phyloP scores from a whole-genome alignment of 257 asterid species.

The Primulina huaijiensis region DNA sequence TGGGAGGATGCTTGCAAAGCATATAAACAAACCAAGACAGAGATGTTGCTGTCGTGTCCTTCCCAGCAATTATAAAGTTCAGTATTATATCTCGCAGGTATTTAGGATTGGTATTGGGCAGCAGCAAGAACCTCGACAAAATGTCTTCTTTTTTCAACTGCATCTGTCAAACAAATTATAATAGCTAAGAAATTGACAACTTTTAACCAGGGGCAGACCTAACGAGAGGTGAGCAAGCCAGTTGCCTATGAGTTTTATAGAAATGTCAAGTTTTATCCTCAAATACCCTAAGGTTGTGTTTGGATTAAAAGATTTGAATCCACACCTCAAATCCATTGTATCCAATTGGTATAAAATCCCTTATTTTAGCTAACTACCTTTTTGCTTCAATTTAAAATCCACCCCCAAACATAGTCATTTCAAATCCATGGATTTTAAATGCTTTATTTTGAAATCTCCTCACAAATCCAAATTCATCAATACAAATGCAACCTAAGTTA shows the following conservation, averaged over 20 bases:
- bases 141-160: constrained; percentile 54
- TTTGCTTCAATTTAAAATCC: no score
- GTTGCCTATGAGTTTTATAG: not conserved
- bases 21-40: constrained; percentile 53
- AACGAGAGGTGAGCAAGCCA: not conserved
- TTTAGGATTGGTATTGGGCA: constrained; percentile 34
- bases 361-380: no score
- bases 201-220: not conserved
- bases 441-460: no score
- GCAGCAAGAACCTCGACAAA: constrained; percentile 49
- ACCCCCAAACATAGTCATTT: no score
- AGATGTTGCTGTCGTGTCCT: constrained; percentile 51
- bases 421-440: no score
- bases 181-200: not conserved
- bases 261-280: not conserved
- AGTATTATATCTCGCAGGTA: constrained; percentile 53
- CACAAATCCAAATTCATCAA: no score
- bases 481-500: no score
- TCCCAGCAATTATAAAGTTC: constrained; percentile 58
- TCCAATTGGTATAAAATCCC: no score
- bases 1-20: constrained; percentile 50
- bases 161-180: constrained; percentile 25
- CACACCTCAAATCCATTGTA: no score
- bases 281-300: not conserved
- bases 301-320: no score